Evolutionary conservation across 1,284 basidiomycete species (phyloP).

Genomic region (Psilocybe mexicana): DNA sequence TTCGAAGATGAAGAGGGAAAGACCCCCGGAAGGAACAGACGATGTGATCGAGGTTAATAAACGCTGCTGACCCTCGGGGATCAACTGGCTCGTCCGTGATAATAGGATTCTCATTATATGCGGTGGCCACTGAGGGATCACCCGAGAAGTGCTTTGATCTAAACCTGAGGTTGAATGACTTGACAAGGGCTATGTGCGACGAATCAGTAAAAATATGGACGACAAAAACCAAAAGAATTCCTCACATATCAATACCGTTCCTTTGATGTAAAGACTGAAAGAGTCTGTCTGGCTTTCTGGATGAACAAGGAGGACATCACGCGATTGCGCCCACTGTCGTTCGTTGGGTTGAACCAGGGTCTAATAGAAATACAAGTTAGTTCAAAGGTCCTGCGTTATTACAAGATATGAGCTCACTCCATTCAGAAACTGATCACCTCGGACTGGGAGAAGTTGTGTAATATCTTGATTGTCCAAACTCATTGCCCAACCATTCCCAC

Average conservation of each 20-base stretch:
- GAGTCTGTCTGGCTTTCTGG: slow-evolving; percentile 68
- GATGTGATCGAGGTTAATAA: slow-evolving; percentile 64
- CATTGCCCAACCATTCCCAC: slow-evolving; percentile 69
- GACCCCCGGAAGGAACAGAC: slow-evolving; percentile 57
- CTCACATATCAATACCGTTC: slow-evolving; percentile 60
- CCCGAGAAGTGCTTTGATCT: slow-evolving; percentile 57
- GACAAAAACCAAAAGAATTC: not conserved
- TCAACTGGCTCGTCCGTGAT: slow-evolving; percentile 45
- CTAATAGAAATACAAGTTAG: slow-evolving; percentile 31
- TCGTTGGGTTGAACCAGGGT: slow-evolving; percentile 52
- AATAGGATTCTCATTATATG: slow-evolving; percentile 31
- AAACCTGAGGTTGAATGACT: slow-evolving; percentile 72
- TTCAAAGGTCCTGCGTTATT: slow-evolving; percentile 12
- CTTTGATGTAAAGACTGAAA: slow-evolving; percentile 75
- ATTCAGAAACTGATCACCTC: slow-evolving; percentile 57
- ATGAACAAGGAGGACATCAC: slow-evolving; percentile 57
- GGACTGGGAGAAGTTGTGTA: slow-evolving; percentile 67
- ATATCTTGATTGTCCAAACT: slow-evolving; percentile 72
- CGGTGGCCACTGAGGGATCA: slow-evolving; percentile 43
- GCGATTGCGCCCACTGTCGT: slow-evolving; percentile 69
- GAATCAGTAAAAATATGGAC: not conserved
- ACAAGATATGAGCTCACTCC: slow-evolving; percentile 46
- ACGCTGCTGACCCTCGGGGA: slow-evolving; percentile 58
- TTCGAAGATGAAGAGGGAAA: slow-evolving; percentile 57
- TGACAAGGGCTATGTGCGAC: slow-evolving; percentile 49